phyloP scores from a whole-genome alignment of 257 asterid genomes.

The Nicotiana paniculata region DNA sequence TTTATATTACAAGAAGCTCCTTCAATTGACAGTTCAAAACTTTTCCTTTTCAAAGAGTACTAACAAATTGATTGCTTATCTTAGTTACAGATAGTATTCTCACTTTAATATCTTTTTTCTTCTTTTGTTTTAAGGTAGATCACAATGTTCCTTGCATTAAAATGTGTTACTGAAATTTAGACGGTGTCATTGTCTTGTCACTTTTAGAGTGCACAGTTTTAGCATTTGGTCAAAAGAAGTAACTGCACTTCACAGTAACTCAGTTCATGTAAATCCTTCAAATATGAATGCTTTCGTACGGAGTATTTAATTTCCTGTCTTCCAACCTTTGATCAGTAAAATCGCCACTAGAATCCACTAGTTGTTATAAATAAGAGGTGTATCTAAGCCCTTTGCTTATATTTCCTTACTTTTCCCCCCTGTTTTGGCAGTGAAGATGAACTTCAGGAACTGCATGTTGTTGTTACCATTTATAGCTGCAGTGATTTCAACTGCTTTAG shows the following conservation, averaged over 20 bases:
- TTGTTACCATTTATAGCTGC: slow-evolving; percentile 21
- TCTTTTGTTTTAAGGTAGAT: no score
- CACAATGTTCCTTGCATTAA: neutral
- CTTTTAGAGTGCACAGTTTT: neutral
- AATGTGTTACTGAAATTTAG: neutral
- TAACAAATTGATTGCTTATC: neutral
- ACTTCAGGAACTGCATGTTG: slow-evolving; percentile 17
- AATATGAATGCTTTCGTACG: neutral
- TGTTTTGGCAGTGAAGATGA: slow-evolving; percentile 19
- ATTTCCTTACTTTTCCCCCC: no score
- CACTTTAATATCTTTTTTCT: neutral
- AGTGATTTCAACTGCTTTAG: slow-evolving; percentile 15
- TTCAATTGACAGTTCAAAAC: neutral
- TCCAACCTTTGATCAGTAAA: neutral
- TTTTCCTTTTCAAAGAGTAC: neutral
- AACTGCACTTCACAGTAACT: neutral
- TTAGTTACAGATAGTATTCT: no score
- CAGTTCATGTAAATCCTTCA: neutral
- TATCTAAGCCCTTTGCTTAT: neutral
- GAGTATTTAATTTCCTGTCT: neutral
- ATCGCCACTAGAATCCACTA: neutral
- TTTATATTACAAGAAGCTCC: neutral
- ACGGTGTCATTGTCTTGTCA: neutral
- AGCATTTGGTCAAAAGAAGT: neutral
- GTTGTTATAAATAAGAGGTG: neutral